Percentiles rank a stretch among this genome's conserved stretches.
These are phyloP conservation scores for Calonectria honghensis DNA, from an alignment of 2,329 filamentous ascomycete genomes.

Conservation along the genomic window DNA sequence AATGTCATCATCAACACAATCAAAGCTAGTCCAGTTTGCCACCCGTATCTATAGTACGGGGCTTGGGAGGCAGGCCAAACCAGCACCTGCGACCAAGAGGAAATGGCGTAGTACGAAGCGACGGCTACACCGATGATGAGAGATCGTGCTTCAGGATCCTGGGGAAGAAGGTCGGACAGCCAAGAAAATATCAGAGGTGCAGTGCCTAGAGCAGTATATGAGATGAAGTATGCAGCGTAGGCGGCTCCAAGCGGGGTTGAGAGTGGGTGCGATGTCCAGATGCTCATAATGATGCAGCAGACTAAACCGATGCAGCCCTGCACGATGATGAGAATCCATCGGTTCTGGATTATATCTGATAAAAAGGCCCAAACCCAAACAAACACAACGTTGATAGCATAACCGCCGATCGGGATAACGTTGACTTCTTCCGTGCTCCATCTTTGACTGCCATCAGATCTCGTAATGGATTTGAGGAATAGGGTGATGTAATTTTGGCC, in stretches of 20 bases:
- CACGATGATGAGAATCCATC: constrained; percentile 70
- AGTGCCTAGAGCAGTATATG: constrained; percentile 61
- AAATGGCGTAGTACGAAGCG: constrained; percentile 38
- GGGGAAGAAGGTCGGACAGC: constrained; percentile 33
- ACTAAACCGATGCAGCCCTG: constrained; percentile 69
- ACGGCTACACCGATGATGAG: constrained; percentile 36
- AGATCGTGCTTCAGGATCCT: constrained; percentile 39
- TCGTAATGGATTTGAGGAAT: constrained; percentile 57
- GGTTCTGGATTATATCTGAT: constrained; percentile 68
- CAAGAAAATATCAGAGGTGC: constrained; percentile 66
- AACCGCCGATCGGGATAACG: constrained; percentile 67
- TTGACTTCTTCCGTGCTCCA: constrained; percentile 67
- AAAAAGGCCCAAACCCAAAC: constrained; percentile 72
- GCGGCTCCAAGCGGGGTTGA: constrained; percentile 66
- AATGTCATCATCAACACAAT: constrained; percentile 30
- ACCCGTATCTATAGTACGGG: constrained; percentile 37
- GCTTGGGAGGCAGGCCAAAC: constrained; percentile 41
- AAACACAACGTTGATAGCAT: constrained; percentile 64
- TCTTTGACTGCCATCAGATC: constrained; percentile 51
- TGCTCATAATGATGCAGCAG: constrained; percentile 69
- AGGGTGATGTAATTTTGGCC: constrained; percentile 57
- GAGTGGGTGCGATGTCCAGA: constrained; percentile 69
- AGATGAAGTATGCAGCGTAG: constrained; percentile 72
- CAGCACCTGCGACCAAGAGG: constrained; percentile 35
- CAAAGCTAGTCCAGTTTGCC: constrained; percentile 36